Evolutionary conservation across 208 protist species (phyloP), one percentile per base, ranked within the genome.

Genomic region (Tritrichomonas foetus): DNA sequence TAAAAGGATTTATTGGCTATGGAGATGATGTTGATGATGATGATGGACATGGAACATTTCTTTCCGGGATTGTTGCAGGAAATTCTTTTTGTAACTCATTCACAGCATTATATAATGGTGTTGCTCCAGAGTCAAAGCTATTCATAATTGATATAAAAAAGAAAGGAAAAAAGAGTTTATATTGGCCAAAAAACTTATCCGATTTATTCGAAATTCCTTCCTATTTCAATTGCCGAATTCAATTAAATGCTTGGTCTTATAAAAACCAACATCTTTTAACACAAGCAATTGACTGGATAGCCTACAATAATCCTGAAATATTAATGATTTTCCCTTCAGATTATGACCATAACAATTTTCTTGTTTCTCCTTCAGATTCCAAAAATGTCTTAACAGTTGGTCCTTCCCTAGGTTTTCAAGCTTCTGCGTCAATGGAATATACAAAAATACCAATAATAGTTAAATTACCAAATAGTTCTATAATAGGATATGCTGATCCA

Each of bases 131-230:
- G 16, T 33, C 74, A 30, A 36, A 36, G 3, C 47, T 82, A 75
- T 75, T 47, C n/a, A n/a, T 75, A 13, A 36, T 75, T 44, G 69
- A 75, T 44, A 75, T 75, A 20, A 75, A 75, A 75, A n/a, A 75
- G 3, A 75, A 75, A 41, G 33, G 33, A 36, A 75, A 27, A 13
- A 36, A 36, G 0, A 75, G 20, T 20, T 16, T 75, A 44, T 36
- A 75, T 36, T 75, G 69, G 69, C 69, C 69, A 75, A 5, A 75
- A 75, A 75, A 75, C n/a, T 75, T 75, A 13, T 75, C 44, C 36
- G 69, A 75, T 75, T 36, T n/a, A 75, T 75, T 75, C 33, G n/a
- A 75, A 75, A 27, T 36, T 25, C 5, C 69, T 75, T 27, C 36
- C 14, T 47, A 75, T 16, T n/a, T 75, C 1, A 75, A 75, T 47